Base-by-base conservation (phyloP, 2,329 filamentous ascomycete genomes). In the Sclerotinia spermophila region DNA sequence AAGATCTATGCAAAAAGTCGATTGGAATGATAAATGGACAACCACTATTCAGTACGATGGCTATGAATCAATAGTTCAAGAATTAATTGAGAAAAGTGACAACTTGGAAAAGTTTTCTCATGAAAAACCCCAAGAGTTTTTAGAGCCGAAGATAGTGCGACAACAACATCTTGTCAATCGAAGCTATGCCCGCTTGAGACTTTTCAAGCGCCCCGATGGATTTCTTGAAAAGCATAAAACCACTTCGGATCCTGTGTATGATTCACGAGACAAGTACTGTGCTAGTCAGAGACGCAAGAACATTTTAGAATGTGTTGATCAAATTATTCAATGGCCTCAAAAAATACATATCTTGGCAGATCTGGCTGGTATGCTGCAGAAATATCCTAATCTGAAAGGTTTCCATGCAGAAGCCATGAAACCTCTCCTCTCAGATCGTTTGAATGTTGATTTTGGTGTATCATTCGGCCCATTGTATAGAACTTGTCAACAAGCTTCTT, bases 401-500 rank as follows among this genome's bases (percentile, higher is more conserved):
- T 83, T 81, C 71, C 73, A 74, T 11, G 71, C 75, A 2, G 10
- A 30, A 2, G 79, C 76, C 61, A 74, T 76, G 2, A 79, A 76
- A 64, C 51, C 77, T 8, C 77, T 82, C 1, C 71, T 86, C 0
- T 81, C 76, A 11, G 82, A 85, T 70, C 76, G 78, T 1, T 76
- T 86, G 15, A 73, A 77, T 8, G 70, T 79, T 0, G 75, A 85
- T 38, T 65, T 83, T 27, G 73, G 75, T 11, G 45, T 77, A 3
- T 78, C 83, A 44, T 86, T 83, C 83, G 84, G 84, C 0, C 72
- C 80, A 0, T 75, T 86, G 19, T 79, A 82, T 1, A 79, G 79
- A 45, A 76, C 80, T 4, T 83, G 81, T 51, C 75, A 79, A 33
- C 55, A 75, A 0, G 75, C 76, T 1, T 71, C 67, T 0, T 27